Base-by-base conservation (phyloP, 164 flowering plant genomes). In the Tetracentron sinense region DNA sequence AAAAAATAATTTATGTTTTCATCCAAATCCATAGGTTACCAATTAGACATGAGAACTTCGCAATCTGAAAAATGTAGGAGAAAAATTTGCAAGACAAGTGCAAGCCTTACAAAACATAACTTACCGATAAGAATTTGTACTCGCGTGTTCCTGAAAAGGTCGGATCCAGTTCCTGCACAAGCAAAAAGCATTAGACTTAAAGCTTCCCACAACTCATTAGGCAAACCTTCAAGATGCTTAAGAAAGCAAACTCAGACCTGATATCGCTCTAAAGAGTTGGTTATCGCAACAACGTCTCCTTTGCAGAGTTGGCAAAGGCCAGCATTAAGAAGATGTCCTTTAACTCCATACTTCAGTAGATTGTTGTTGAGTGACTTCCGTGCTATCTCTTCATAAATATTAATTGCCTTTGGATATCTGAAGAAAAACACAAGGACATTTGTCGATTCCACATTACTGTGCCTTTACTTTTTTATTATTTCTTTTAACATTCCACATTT, bases 251-350 rank as follows among this genome's bases (percentile, higher is more conserved):
- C 2, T 4, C 19, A 35, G 47, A 89, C 96, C 96, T 89, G 89
- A 78, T 89, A 89, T 71, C 77, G 75, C 69, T 88, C 96, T 58
- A 92, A 73, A 44, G 98, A 77, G 61, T 92, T 92, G 72, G 77
- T 78, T n/a, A 89, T 86, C n/a, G 96, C 88, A 60, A 92, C 92
- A 61, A 77, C 76, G 72, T 92, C 98, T 2, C 79, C 85, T 73
- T 79, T 89, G 74, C 96, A 92, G 59, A 89, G 90, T 61, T 89
- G 91, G 77, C 96, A 92, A 68, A 92, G 78, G 42, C 98, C 98
- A 72, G 98, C 96, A 80, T 89, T 89, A 27, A 92, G 92, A 62
- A 92, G 92, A 78, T 80, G 77, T 14, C 90, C 90, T 76, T 75
- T 83, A 14, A 80, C 87, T 72, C 95, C 89, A 78, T 92, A 89